A percentile compares a stretch with the other conserved stretches of the same genome.
Conservation (phyloP, 129 eudicot genomes). For the Flaveria ramosissima region DNA sequence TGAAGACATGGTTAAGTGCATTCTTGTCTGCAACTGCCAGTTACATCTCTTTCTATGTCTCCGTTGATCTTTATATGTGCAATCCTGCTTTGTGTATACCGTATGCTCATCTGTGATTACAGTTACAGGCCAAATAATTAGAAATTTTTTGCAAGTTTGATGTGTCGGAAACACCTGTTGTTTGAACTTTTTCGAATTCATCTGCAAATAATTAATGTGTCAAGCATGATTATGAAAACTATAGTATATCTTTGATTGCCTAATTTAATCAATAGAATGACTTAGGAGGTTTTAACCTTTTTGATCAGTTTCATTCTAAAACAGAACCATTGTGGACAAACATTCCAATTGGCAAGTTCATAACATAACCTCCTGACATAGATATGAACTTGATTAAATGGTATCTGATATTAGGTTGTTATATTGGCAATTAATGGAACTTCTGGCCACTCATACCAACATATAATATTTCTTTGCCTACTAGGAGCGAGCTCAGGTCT, state of each 20-base stretch:
- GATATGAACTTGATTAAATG: not conserved
- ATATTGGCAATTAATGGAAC: not conserved
- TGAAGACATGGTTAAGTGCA: conserved; percentile 93
- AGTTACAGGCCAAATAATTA: not conserved
- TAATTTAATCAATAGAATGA: not conserved
- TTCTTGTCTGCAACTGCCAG: conserved; percentile 97
- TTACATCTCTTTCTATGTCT: conserved; percentile 28
- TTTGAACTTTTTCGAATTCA: not conserved
- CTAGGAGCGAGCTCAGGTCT: too few species aligned
- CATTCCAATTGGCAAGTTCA: too few species aligned
- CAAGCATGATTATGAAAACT: not conserved
- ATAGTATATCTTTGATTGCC: not conserved
- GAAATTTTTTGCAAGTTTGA: not conserved
- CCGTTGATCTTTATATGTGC: not conserved
- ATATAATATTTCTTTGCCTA: too few species aligned
- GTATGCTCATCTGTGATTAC: not conserved
- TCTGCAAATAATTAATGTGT: not conserved
- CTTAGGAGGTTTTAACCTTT: not conserved
- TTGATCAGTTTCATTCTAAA: not conserved
- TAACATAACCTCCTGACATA: not conserved
- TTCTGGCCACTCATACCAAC: too few species aligned
- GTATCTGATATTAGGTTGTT: not conserved
- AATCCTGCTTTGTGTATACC: not conserved
- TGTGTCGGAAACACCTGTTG: not conserved
- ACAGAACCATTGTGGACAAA: too few species aligned